A percentile compares a stretch with the other conserved stretches of the same genome.
Conservation (phyloP, 768 basidiomycete species). For the Hericium rajendrae region DNA sequence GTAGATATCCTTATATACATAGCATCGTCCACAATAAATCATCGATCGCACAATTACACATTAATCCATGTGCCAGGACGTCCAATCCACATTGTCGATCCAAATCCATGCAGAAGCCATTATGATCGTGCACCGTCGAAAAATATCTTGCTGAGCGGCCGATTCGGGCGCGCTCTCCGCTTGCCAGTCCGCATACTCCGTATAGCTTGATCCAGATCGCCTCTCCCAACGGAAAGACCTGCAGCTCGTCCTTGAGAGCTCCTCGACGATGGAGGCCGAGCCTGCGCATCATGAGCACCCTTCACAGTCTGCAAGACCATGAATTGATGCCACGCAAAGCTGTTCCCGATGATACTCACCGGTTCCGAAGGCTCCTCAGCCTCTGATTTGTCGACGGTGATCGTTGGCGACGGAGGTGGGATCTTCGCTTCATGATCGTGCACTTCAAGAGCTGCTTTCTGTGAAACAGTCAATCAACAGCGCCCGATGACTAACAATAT, state of each 20-base stretch:
- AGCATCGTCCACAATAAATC: too few relatives aligned
- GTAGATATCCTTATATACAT: too few relatives aligned
- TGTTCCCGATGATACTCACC: conserved; percentile 1
- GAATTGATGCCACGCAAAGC: background rate
- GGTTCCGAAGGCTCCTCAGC: conserved; percentile 5
- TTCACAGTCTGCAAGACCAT: conserved; percentile 33
- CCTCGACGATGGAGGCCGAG: conserved; percentile 23
- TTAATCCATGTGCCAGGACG: too few relatives aligned
- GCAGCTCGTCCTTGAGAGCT: conserved; percentile 33
- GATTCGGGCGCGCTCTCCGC: conserved; percentile 34
- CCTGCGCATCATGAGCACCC: conserved; percentile 14
- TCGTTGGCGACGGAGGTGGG: background rate
- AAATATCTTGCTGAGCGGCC: conserved; percentile 72
- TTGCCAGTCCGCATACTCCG: conserved; percentile 67
- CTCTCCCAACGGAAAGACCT: conserved; percentile 55
- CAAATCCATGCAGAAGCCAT: too few relatives aligned
- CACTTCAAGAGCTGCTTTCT: conserved; percentile 69
- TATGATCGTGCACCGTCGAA: conserved; percentile 43
- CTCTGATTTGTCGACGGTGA: conserved; percentile 7
- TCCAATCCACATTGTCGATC: too few relatives aligned
- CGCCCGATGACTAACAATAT: background rate
- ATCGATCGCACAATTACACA: too few relatives aligned
- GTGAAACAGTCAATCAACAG: background rate
- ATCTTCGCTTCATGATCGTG: conserved; percentile 35
- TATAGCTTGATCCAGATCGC: conserved; percentile 79